Conservation (phyloP, 2,329 filamentous ascomycete genomes). For the Rutstroemia sp. region DNA sequence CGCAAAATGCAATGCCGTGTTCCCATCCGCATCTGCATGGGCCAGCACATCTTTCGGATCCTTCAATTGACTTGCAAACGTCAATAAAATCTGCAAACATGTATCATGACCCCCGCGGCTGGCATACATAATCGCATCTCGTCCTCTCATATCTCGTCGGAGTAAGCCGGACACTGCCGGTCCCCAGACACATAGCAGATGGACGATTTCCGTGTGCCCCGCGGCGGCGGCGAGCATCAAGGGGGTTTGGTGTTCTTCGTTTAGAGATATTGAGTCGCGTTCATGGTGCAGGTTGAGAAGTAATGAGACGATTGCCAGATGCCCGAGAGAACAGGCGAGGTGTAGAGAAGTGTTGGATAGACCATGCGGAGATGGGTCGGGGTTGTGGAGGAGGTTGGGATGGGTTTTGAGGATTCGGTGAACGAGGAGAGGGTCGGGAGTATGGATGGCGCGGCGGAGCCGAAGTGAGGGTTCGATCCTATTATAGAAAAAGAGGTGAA, state of each 20-base stretch:
- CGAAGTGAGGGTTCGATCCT: conserved; percentile 75
- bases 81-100: conserved; percentile 56
- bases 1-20: conserved; percentile 82
- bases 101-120: conserved; percentile 55
- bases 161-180: conserved; percentile 33
- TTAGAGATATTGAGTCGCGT: conserved; percentile 58
- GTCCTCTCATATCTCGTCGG: conserved; percentile 57
- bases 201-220: conserved; percentile 67
- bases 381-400: conserved; percentile 66
- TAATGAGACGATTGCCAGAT: conserved; percentile 62
- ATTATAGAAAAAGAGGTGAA: background rate
- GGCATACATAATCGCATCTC: conserved; percentile 66
- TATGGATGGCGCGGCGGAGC: conserved; percentile 74
- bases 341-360: conserved; percentile 81
- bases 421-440: conserved; percentile 63
- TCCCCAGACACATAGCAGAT: conserved; percentile 59
- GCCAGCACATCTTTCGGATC: conserved; percentile 32
- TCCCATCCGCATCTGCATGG: conserved; percentile 62
- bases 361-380: conserved; percentile 55
- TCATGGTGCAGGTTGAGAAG: conserved; percentile 66
- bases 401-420: conserved; percentile 69
- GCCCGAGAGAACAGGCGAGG: conserved; percentile 67
- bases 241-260: conserved; percentile 72
- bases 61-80: conserved; percentile 40
- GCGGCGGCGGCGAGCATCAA: conserved; percentile 68